Evolutionary conservation across 1,139 yeast species (phyloP), one percentile per base, ranked within the genome.

Genomic region (Yamadazyma aaseri): DNA sequence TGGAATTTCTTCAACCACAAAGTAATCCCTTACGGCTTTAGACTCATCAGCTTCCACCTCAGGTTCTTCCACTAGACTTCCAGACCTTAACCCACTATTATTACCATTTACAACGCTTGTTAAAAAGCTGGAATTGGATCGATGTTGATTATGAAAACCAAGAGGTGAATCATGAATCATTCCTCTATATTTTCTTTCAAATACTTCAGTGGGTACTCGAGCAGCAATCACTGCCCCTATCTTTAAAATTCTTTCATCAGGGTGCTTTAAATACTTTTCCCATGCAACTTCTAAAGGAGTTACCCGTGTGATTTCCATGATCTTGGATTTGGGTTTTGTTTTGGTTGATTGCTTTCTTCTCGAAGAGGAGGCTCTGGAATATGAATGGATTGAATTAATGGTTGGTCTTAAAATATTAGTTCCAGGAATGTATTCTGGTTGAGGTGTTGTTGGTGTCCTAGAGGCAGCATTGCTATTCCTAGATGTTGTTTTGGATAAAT

Each of bases 161-260:
- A 79, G 58, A 1, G 86, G 86, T 1, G 86, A 73, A 39, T 80
- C 84, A 31, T 75, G 77, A 14, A 82, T 51, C 36, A 67, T 58
- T 0, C 85, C 86, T 46, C 65, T 72, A 40, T 73, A 65, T 44
- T 71, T 79, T 48, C 65, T 74, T 39, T 82, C 86, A 45, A 84
- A 72, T 0, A 41, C 29, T 2, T 73, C 81, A 0, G 79, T 76
- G 0, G 51, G 28, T 20, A 59, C 58, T 35, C 52, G 58, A 20
- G 54, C 56, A 3, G 58, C 68, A 33, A 63, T 57, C 0, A 67
- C 74, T 11, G 70, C 68, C 0, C 94, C 96, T 13, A 76, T 71
- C 42, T 77, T 77, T 33, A 87, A 46, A 1, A 89, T 72, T 36
- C 95, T 69, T 56, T 90, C 97, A 33, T 83, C 81, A 2, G 74